These are phyloP conservation scores for Prunus kanzakura DNA, from an alignment of 306 rosid genomes.

Conservation along the genomic window DNA sequence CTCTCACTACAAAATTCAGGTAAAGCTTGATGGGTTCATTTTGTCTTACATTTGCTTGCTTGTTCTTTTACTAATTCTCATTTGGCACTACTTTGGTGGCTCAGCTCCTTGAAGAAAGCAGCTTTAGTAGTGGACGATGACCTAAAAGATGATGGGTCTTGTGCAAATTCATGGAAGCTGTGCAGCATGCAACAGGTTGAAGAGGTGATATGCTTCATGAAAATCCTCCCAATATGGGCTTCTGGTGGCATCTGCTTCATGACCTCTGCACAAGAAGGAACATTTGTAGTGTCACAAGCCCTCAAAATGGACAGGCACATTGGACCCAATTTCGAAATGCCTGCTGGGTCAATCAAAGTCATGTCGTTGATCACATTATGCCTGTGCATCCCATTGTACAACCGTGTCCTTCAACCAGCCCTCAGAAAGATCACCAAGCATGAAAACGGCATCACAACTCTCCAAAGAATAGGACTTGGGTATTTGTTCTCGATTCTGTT, in stretches of 20 bases:
- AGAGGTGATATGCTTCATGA: slow-evolving; percentile 50
- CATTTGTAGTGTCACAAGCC: slow-evolving; percentile 66
- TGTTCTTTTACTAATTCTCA: background rate
- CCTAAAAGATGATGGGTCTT: slow-evolving; percentile 43
- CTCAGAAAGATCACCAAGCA: slow-evolving; percentile 43
- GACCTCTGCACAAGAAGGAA: slow-evolving; percentile 44
- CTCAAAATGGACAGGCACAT: slow-evolving; percentile 65
- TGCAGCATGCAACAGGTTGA: slow-evolving; percentile 65
- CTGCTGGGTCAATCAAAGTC: slow-evolving; percentile 57
- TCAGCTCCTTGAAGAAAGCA: slow-evolving; percentile 54
- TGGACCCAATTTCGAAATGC: slow-evolving; percentile 60
- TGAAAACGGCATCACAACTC: slow-evolving; percentile 58
- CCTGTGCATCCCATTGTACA: slow-evolving; percentile 57
- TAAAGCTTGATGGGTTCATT: slow-evolving; percentile 5
- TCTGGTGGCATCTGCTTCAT: slow-evolving; percentile 45
- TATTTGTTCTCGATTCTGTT: background rate
- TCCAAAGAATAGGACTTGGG: slow-evolving; percentile 15
- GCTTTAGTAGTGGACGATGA: slow-evolving; percentile 49
- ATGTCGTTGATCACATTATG: slow-evolving; percentile 46
- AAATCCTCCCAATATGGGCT: slow-evolving; percentile 52
- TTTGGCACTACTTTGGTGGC: background rate
- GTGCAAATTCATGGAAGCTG: slow-evolving; percentile 45
- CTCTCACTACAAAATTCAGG: slow-evolving; percentile 59
- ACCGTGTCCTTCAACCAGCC: slow-evolving; percentile 41
- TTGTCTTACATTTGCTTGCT: background rate